Evolutionary conservation across 2,329 filamentous ascomycete species (phyloP), one percentile per base, ranked within the genome.

Genomic region (Aureobasidium sp.): DNA sequence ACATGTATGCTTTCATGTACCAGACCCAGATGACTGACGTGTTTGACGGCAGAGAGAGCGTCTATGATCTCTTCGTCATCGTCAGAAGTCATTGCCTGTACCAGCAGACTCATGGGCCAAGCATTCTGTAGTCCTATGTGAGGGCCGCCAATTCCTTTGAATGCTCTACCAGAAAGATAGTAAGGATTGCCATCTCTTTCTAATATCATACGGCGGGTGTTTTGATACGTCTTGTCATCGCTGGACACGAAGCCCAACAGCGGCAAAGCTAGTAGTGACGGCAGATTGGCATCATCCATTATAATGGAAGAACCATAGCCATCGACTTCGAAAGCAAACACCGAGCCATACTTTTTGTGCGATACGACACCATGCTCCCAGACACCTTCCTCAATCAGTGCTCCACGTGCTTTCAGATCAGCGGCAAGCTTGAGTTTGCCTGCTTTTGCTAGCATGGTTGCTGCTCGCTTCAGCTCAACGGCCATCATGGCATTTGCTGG

Each of bases 401-500:
- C 80, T 17, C 86, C 84, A 49, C 90, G 80, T 1, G 78, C 74
- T 41, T 83, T 76, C 0, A 86, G 73, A 22, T 78, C 72, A 2
- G 75, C 68, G 3, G 79, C 79, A 0, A 84, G 74, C 1, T 76
- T 74, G 3, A 79, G 72, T 52, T 88, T 83, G 1, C 82, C 83
- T 1, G 81, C 84, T 6, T 79, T 78, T 58, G 78, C 77, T n/a
- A 97, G 82, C 22, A 95, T 80, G 6, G 81, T 78, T 0, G 90
- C 86, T 0, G 89, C 86, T 45, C 89, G 86, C 66, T 86, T 84
- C 29, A 99, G 80, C 74, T 99, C 91, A 0, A 93, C 89, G 2
- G 91, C 87, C 82, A 99, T 96, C 87, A 96, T 93, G 27, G 94
- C 94, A 71, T 99, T 99, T 41, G 90, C 87, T 0, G 94, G 94